Evolutionary conservation across 2,329 filamentous ascomycete species (phyloP), one percentile per base, ranked within the genome.

Genomic region (Zasmidium citrigriseum): DNA sequence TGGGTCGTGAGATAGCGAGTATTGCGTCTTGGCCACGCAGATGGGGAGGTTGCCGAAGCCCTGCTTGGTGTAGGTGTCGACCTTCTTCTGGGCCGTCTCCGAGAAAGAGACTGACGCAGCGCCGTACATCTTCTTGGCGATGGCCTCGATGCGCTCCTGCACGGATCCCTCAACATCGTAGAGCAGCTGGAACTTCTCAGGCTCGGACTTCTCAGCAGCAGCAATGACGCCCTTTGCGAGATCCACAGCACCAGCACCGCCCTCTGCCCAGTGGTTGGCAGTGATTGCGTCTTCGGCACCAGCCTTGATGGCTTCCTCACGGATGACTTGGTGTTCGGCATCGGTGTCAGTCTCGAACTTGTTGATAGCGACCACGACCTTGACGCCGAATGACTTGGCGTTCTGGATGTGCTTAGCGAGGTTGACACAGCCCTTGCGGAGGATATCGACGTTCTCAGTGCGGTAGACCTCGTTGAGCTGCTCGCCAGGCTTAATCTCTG

Each of bases 21-120:
- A 99, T 77, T 99, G 95, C 14, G 95, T 99, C 87, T 99, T 99
- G 62, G 95, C 95, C 65, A 98, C 86, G 75, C 95, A 99, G 72
- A 98, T 96, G 34, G 95, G 95, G 64, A 99, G 80, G 75, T 96
- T 91, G 21, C 89, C 89, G 70, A 93, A 96, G 47, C 95, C 95
- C 76, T 98, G 95, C 73, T 86, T 86, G 27, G 90, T 93, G 78
- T 98, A 99, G 7, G 88, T 93, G 73, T 97, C 93, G 64, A 98
- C 89, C 85, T 99, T 98, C 80, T 92, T 91, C 80, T 96, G 91
- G 0, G 95, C 95, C 52, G 95, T 83, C 75, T 96, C 92, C 73
- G 90, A 96, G 78, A 99, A 95, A 77, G 96, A 91, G 61, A 98
- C 92, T 59, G 86, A 87, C 3, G 83, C 86, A 11, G 95, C 95